These are phyloP conservation scores for Ricinus communis DNA, from an alignment of 345 rosid genomes.

Conservation along the genomic window DNA sequence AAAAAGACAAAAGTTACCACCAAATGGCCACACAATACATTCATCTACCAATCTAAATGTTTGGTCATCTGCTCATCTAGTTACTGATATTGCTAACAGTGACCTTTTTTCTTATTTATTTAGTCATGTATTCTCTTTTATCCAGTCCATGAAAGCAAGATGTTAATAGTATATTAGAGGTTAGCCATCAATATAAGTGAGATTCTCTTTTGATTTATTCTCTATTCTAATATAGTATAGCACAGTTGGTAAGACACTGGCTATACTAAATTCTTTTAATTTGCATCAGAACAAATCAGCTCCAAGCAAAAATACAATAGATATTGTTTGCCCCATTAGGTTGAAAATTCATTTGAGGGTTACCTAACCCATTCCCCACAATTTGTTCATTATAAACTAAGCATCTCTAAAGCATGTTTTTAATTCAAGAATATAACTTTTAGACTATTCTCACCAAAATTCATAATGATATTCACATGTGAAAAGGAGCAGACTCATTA, in stretches of 20 bases:
- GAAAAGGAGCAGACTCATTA: conserved; percentile 6
- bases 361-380: conserved; percentile 2
- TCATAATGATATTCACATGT: conserved; percentile 3
- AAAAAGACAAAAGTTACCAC: background rate
- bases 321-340: background rate
- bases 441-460: background rate
- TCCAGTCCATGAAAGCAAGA: background rate
- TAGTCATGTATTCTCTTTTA: background rate
- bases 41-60: background rate
- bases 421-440: background rate
- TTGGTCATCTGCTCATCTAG: background rate
- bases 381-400: background rate
- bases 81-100: too few species aligned
- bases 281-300: background rate
- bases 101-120: too few species aligned
- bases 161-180: background rate
- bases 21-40: background rate
- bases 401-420: background rate
- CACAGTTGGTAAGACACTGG: too few species aligned
- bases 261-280: background rate
- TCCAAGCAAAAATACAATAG: background rate
- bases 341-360: background rate
- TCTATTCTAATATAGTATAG: background rate
- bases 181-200: background rate
- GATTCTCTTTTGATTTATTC: background rate